Evolutionary conservation across 2,329 filamentous ascomycete genomes (phyloP).

Genomic region (Macrophomina phaseolina): DNA sequence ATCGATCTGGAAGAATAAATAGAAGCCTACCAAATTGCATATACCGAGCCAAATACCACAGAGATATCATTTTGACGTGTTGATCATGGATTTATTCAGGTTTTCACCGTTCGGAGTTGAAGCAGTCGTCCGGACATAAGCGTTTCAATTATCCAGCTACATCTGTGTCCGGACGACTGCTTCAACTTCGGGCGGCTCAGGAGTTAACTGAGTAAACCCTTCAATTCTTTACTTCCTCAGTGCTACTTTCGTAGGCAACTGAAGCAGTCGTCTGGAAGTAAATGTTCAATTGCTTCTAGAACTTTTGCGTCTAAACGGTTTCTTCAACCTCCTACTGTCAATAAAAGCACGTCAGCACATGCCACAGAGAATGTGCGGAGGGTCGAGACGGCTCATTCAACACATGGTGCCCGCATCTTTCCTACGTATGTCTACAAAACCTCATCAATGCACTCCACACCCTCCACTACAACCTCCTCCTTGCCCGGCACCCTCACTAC

Average conservation of each 20-base stretch:
- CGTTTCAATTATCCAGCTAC: too few relatives aligned
- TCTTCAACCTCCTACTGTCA: background rate
- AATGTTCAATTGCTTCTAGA: background rate
- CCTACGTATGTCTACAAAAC: background rate
- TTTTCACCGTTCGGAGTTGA: too few relatives aligned
- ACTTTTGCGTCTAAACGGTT: background rate
- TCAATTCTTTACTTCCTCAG: background rate
- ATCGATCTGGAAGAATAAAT: too few relatives aligned
- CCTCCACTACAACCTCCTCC: background rate
- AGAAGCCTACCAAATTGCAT: too few relatives aligned
- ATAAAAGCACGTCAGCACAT: background rate
- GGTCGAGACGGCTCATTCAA: background rate
- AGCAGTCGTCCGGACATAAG: too few relatives aligned
- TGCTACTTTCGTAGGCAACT: background rate
- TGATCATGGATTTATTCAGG: too few relatives aligned
- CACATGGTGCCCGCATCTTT: too few relatives aligned
- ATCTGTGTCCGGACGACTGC: too few relatives aligned
- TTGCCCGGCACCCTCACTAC: slow-evolving; percentile 15
- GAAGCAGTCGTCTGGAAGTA: background rate
- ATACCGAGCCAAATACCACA: too few relatives aligned
- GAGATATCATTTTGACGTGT: too few relatives aligned
- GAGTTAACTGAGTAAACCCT: background rate
- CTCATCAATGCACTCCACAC: background rate
- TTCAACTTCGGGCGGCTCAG: too few relatives aligned
- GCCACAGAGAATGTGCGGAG: background rate